phyloP scores from a whole-genome alignment of 805 yeast species.

The Vanderwaltozyma verrucispora region DNA sequence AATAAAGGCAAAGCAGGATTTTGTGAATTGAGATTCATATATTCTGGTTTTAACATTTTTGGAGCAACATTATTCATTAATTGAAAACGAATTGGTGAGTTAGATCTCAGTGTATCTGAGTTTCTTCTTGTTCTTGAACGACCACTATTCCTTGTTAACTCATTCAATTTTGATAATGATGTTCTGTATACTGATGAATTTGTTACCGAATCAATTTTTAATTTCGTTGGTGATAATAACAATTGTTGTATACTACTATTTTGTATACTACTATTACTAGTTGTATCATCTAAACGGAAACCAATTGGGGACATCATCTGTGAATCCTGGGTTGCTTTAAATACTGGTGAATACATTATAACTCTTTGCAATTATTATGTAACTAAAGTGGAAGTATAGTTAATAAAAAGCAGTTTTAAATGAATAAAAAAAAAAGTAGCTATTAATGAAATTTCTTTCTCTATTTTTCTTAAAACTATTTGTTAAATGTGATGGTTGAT shows the following conservation, averaged over 20 bases:
- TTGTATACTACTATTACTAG: conserved; percentile 9
- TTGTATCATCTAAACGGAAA: conserved; percentile 20
- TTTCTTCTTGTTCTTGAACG: conserved; percentile 12
- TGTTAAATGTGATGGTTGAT: no score
- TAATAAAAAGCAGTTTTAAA: no score
- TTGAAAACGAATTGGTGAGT: conserved; percentile 20
- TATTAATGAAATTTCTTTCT: no score
- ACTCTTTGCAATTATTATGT: neutral
- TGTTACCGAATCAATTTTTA: conserved; percentile 15
- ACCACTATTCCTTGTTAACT: conserved; percentile 15
- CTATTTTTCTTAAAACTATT: no score
- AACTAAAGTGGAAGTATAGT: no score
- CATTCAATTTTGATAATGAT: conserved; percentile 25
- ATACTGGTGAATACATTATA: conserved; percentile 19
- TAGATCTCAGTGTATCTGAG: conserved; percentile 21
- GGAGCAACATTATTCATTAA: conserved; percentile 12
- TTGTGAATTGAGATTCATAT: conserved; percentile 1
- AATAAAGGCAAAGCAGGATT: conserved; percentile 13
- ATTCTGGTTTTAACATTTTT: conserved; percentile 25
- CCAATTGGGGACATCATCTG: conserved; percentile 23
- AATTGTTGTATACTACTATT: conserved; percentile 11
- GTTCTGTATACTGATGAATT: conserved; percentile 15
- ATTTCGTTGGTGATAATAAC: conserved; percentile 22
- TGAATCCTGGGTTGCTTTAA: conserved; percentile 19
- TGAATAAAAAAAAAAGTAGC: no score